Percentiles rank a stretch among this genome's conserved stretches.
Evolutionary conservation across 192 early-diverging fungal genomes (phyloP).

Genomic region (Chytriomyces sp.): DNA sequence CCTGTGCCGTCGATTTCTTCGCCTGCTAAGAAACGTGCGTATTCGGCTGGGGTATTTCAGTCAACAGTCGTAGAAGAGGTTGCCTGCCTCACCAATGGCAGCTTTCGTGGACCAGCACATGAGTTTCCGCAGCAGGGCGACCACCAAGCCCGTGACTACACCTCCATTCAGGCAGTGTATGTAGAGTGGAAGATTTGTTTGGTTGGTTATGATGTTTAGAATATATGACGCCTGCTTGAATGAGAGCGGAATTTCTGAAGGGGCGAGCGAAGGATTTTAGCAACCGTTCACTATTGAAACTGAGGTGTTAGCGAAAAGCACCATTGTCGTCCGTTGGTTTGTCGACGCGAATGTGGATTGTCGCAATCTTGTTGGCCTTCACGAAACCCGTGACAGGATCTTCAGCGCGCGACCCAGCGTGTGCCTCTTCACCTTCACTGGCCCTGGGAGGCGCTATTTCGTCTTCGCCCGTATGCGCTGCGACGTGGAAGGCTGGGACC

Average conservation of each 20-base stretch:
- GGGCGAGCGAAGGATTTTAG: neutral
- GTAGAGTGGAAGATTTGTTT: conserved; percentile 72
- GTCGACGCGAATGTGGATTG: conserved; percentile 72
- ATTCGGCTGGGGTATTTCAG: conserved; percentile 30
- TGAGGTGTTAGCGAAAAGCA: neutral
- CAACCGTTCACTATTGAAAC: too few species aligned
- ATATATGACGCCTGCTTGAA: conserved; percentile 69
- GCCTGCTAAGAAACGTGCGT: conserved; percentile 40
- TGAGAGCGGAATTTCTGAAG: conserved; percentile 74
- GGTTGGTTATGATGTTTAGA: conserved; percentile 72
- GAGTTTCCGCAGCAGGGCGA: conserved; percentile 86
- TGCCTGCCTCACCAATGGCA: conserved; percentile 12
- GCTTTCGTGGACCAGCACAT: conserved; percentile 84
- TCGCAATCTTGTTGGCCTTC: conserved; percentile 59
- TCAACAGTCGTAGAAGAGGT: neutral
- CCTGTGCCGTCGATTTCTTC: conserved; percentile 64
- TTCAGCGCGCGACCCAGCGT: neutral
- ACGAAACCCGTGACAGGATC: conserved; percentile 18
- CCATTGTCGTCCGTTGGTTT: conserved; percentile 74
- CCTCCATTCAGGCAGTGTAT: conserved; percentile 92
- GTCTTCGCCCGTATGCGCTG: neutral
- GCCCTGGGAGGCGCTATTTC: neutral
- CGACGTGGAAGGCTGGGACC: conserved; percentile 55
- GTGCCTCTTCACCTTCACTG: neutral
- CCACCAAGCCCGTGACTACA: conserved; percentile 78